Percentiles rank a stretch among this genome's conserved stretches.
Conservation (phyloP, 2,329 filamentous ascomycete genomes). For the Exophiala mesophila region DNA sequence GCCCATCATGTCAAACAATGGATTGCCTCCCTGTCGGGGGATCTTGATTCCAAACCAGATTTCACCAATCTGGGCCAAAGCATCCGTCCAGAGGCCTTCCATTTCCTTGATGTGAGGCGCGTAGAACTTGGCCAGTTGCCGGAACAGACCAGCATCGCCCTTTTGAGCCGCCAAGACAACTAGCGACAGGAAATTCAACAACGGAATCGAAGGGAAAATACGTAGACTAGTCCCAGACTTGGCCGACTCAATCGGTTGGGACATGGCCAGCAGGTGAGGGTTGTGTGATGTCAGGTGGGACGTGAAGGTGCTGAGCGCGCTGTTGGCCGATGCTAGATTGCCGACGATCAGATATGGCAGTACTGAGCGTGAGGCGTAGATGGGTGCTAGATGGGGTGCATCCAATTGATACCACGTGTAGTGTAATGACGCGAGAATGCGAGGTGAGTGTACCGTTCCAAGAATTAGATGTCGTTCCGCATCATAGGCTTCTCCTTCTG, state of each 20-base stretch:
- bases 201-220: slow-evolving; percentile 84
- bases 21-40: slow-evolving; percentile 76
- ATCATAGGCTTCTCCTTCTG: slow-evolving; percentile 85
- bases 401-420: slow-evolving; percentile 92
- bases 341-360: slow-evolving; percentile 87
- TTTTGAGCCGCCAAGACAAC: slow-evolving; percentile 79
- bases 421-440: slow-evolving; percentile 74
- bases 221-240: slow-evolving; percentile 60
- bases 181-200: slow-evolving; percentile 89
- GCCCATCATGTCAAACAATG: slow-evolving; percentile 97
- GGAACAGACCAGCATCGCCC: slow-evolving; percentile 71
- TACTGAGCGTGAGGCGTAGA: slow-evolving; percentile 80
- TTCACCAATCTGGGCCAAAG: slow-evolving; percentile 82
- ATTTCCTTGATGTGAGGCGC: slow-evolving; percentile 70
- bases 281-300: slow-evolving; percentile 55
- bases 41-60: slow-evolving; percentile 94
- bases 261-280: slow-evolving; percentile 52
- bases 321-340: slow-evolving; percentile 84
- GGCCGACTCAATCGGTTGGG: slow-evolving; percentile 74
- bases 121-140: slow-evolving; percentile 78
- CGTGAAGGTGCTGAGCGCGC: slow-evolving; percentile 72
- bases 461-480: slow-evolving; percentile 74
- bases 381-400: slow-evolving; percentile 77
- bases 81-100: slow-evolving; percentile 67
- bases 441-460: slow-evolving; percentile 82